Conservation (phyloP, 495 filamentous ascomycete species). For the Aspergillus panamensis region DNA sequence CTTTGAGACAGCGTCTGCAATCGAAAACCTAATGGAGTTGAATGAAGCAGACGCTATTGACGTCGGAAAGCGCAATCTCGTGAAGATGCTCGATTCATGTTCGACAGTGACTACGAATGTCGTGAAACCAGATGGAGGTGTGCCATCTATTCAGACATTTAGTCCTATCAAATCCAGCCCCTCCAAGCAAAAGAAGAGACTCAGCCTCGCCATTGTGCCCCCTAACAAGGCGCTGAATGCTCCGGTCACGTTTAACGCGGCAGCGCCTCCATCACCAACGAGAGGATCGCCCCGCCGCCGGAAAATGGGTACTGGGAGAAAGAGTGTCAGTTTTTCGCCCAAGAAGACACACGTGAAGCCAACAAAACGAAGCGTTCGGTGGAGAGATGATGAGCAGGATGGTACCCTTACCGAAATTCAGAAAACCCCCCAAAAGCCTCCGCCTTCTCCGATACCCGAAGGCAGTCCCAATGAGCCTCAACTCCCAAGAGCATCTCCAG, state of each 20-base stretch:
- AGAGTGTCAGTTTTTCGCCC: slow-evolving; percentile 77
- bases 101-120: slow-evolving; percentile 70
- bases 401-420: slow-evolving; percentile 83
- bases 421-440: slow-evolving; percentile 71
- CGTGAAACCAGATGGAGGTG: slow-evolving; percentile 82
- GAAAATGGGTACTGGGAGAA: slow-evolving; percentile 65
- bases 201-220: slow-evolving; percentile 43
- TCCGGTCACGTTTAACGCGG: slow-evolving; percentile 35
- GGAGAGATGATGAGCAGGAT: slow-evolving; percentile 88
- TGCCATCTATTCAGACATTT: slow-evolving; percentile 55
- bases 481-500: slow-evolving; percentile 43
- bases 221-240: slow-evolving; percentile 26
- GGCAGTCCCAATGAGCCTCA: slow-evolving; percentile 46
- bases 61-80: slow-evolving; percentile 73
- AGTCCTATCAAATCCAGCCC: slow-evolving; percentile 67
- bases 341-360: slow-evolving; percentile 67
- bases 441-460: slow-evolving; percentile 43
- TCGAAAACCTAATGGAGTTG: slow-evolving; percentile 77
- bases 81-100: slow-evolving; percentile 72
- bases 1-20: slow-evolving; percentile 80
- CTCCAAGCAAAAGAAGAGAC: slow-evolving; percentile 69
- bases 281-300: slow-evolving; percentile 80
- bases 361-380: slow-evolving; percentile 74
- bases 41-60: slow-evolving; percentile 74
- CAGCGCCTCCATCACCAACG: slow-evolving; percentile 47